phyloP scores from a whole-genome alignment of 495 filamentous ascomycete species.

The Penicillium chermesinum region DNA sequence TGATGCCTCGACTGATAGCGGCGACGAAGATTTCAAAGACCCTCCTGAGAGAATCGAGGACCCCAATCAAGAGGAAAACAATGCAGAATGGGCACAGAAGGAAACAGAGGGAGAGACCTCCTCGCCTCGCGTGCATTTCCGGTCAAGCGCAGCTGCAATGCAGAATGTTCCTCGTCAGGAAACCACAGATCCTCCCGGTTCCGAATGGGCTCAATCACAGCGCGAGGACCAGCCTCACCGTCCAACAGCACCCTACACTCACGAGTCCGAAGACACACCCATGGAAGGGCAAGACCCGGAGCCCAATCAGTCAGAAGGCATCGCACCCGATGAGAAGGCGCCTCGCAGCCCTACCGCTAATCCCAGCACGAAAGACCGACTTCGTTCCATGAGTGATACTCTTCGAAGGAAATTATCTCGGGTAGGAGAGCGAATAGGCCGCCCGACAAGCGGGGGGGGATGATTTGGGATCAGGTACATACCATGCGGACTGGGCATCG shows the following conservation, averaged over 20 bases:
- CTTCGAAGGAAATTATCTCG: constrained; percentile 6
- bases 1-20: neutral
- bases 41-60: neutral
- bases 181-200: neutral
- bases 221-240: constrained; percentile 1
- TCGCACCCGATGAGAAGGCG: neutral
- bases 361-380: neutral
- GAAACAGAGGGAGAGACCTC: neutral
- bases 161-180: neutral
- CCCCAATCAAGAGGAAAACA: neutral
- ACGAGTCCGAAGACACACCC: constrained; percentile 7
- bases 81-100: too few species aligned
- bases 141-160: constrained; percentile 2
- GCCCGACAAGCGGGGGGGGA: constrained; percentile 19
- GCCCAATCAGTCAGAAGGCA: neutral
- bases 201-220: constrained; percentile 6
- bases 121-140: constrained; percentile 17
- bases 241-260: constrained; percentile 6
- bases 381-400: neutral
- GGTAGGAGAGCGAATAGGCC: constrained; percentile 16
- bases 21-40: neutral
- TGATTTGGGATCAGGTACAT: constrained; percentile 19
- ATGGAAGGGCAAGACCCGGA: neutral
- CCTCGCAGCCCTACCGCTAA: neutral
- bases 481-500: constrained; percentile 25